phyloP scores from a whole-genome alignment of 768 basidiomycete genomes.

The Lactarius akahatsu region DNA sequence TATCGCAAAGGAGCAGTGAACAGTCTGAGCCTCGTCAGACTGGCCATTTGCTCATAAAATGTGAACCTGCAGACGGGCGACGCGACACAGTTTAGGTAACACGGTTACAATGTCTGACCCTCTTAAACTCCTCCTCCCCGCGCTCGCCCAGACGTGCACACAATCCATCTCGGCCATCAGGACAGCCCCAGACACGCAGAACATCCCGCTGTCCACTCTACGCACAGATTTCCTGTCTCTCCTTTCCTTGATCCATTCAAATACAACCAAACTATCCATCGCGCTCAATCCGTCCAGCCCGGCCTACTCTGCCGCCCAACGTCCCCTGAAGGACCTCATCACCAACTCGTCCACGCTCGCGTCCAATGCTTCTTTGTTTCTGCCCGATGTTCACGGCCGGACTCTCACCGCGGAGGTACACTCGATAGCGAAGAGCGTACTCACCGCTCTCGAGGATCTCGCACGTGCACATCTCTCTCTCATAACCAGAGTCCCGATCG shows the following conservation, averaged over 20 bases:
- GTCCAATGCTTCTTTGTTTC: constrained; percentile 25
- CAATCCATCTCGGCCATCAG: constrained; percentile 35
- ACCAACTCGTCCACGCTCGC: constrained; percentile 24
- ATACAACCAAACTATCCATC: constrained; percentile 61
- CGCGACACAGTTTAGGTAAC: constrained; percentile 1
- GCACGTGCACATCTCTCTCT: constrained; percentile 23
- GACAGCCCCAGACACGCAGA: constrained; percentile 25
- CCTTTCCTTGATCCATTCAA: constrained; percentile 54
- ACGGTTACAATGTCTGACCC: background rate
- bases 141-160: constrained; percentile 31
- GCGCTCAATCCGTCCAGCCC: constrained; percentile 53
- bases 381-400: constrained; percentile 25
- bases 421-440: constrained; percentile 20
- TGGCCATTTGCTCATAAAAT: constrained; percentile 13
- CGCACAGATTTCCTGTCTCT: constrained; percentile 58
- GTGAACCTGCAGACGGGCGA: background rate
- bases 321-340: constrained; percentile 24
- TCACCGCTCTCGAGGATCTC: constrained; percentile 27
- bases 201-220: constrained; percentile 41
- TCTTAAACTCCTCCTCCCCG: constrained; percentile 35
- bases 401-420: constrained; percentile 30
- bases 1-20: constrained; percentile 9
- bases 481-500: background rate
- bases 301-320: constrained; percentile 39
- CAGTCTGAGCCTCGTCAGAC: constrained; percentile 19